Evolutionary conservation across 768 basidiomycete species (phyloP).

Genomic region (Lactifluus subvellereus): DNA sequence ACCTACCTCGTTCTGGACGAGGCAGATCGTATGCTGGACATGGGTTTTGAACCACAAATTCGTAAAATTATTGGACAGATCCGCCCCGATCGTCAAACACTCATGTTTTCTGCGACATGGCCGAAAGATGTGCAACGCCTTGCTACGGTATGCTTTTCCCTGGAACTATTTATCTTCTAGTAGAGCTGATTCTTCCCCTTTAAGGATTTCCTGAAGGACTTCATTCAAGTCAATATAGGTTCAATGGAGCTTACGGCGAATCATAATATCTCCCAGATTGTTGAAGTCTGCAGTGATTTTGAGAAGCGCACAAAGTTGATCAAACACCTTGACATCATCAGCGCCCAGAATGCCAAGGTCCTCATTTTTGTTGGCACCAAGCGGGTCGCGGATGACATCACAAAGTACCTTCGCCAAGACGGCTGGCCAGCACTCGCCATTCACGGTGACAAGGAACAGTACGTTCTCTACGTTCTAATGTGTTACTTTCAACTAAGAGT

Average conservation of each 20-base stretch:
- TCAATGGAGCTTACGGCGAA: slow-evolving; percentile 98
- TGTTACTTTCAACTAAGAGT: slow-evolving; percentile 1
- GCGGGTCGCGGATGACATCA: slow-evolving; percentile 96
- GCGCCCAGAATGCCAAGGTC: slow-evolving; percentile 95
- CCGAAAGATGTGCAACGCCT: slow-evolving; percentile 99
- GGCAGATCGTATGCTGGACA: slow-evolving; percentile 99
- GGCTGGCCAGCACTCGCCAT: slow-evolving; percentile 99
- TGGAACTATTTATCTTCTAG: background rate
- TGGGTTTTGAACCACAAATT: slow-evolving; percentile 99
- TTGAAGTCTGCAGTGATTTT: slow-evolving; percentile 95
- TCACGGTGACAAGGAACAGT: slow-evolving; percentile 99
- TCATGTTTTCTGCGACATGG: slow-evolving; percentile 99
- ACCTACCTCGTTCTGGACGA: slow-evolving; percentile 99
- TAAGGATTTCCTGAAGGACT: slow-evolving; percentile 92
- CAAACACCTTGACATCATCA: slow-evolving; percentile 96
- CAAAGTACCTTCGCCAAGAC: slow-evolving; percentile 94
- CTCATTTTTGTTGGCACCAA: slow-evolving; percentile 98
- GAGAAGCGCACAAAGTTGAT: slow-evolving; percentile 95
- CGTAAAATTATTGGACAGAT: slow-evolving; percentile 97
- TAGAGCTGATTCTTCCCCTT: background rate
- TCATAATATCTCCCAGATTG: slow-evolving; percentile 93
- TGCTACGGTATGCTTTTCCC: slow-evolving; percentile 57
- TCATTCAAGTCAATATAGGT: slow-evolving; percentile 98
- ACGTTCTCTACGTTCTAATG: slow-evolving; percentile 31
- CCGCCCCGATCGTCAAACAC: slow-evolving; percentile 94